A percentile compares a stretch with the other conserved stretches of the same genome.
These are phyloP conservation scores for Amaranthus cruentus DNA, from an alignment of 148 eudicot species.

Conservation along the genomic window DNA sequence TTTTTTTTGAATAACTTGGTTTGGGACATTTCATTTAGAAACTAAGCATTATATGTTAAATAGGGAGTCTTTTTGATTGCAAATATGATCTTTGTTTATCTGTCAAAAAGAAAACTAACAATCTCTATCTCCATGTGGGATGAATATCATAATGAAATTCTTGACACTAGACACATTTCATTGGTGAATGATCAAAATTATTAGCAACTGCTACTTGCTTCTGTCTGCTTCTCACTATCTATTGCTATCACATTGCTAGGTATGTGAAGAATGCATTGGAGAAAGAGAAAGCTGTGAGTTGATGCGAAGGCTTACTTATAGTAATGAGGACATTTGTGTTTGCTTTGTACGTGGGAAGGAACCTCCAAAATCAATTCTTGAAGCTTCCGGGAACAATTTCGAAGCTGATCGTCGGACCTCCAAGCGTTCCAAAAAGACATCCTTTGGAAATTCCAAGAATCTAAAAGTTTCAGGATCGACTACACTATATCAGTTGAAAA, in stretches of 20 bases:
- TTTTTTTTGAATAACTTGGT: no score
- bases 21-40: neutral
- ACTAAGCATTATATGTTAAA: no score
- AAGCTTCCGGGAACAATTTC: conserved; percentile 60
- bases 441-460: conserved; percentile 70
- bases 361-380: conserved; percentile 84
- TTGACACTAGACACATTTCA: neutral
- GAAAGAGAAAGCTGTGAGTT: conserved; percentile 87
- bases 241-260: conserved; percentile 30
- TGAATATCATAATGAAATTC: no score
- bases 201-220: neutral
- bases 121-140: neutral
- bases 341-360: conserved; percentile 85
- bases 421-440: conserved; percentile 84
- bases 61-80: no score
- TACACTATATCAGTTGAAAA: conserved; percentile 78
- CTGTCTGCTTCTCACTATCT: conserved; percentile 13
- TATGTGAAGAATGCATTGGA: conserved; percentile 91
- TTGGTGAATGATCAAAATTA: neutral
- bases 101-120: neutral
- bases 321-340: conserved; percentile 81
- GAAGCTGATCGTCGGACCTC: conserved; percentile 87
- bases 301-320: conserved; percentile 76
- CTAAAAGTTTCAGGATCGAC: conserved; percentile 91
- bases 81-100: neutral